Conservation (phyloP, 148 eudicot genomes). For the Fagopyrum esculentum region DNA sequence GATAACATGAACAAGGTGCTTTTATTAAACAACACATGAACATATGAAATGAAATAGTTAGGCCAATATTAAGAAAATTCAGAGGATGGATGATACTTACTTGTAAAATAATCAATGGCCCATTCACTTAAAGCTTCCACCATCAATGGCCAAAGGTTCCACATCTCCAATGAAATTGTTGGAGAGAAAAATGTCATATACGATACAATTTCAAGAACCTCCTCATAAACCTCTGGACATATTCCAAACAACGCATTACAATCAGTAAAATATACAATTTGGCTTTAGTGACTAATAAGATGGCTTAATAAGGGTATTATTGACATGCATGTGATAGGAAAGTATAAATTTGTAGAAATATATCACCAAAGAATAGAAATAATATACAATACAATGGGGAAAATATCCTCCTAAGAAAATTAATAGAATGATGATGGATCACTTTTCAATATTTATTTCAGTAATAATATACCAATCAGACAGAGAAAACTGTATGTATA, state of each 20-base stretch:
- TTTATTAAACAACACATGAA: neutral
- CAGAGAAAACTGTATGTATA: neutral
- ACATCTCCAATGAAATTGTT: constrained; percentile 85
- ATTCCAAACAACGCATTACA: neutral
- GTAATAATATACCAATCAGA: neutral
- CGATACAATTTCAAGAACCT: constrained; percentile 91
- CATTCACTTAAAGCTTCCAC: constrained; percentile 90
- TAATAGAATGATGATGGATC: neutral
- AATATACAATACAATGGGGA: neutral
- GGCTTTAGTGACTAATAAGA: neutral
- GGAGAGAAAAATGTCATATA: constrained; percentile 97
- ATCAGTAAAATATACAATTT: neutral
- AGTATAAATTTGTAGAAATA: neutral
- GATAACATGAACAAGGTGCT: too few species aligned
- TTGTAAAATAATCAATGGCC: constrained; percentile 98
- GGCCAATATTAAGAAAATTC: neutral
- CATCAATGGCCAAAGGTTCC: constrained; percentile 98
- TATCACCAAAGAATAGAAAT: neutral
- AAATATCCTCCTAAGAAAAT: neutral
- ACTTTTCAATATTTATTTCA: neutral
- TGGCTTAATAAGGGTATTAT: neutral
- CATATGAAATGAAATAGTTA: neutral
- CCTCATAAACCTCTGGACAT: constrained; percentile 92
- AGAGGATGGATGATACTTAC: constrained; percentile 31
- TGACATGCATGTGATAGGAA: neutral